A percentile compares a stretch with the other conserved stretches of the same genome.
Evolutionary conservation across 306 rosid species (phyloP).

Genomic region (Casuarina equisetifolia): DNA sequence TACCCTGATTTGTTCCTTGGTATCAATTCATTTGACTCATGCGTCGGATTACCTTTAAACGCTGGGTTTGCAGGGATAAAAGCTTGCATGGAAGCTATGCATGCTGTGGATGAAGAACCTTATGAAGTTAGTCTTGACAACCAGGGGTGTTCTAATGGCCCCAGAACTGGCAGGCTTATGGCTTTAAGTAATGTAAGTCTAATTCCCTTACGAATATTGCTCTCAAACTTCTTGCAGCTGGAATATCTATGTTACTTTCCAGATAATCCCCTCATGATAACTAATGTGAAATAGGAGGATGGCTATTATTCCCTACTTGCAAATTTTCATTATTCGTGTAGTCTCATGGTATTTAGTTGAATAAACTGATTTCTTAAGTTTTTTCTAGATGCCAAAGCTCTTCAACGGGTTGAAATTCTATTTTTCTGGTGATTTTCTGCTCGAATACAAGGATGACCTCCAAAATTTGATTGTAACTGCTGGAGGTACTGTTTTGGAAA

Average conservation of each 20-base stretch:
- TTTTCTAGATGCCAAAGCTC: conserved; percentile 66
- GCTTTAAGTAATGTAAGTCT: conserved; percentile 54
- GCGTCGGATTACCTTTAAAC: conserved; percentile 9
- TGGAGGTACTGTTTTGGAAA: conserved; percentile 60
- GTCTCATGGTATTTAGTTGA: not conserved
- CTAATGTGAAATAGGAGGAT: not conserved
- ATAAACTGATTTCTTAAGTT: conserved; percentile 17
- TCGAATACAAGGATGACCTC: conserved; percentile 59
- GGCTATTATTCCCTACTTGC: not conserved
- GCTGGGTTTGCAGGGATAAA: conserved; percentile 68
- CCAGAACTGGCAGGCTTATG: conserved; percentile 77
- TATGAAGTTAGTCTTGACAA: conserved; percentile 80
- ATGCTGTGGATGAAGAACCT: conserved; percentile 64
- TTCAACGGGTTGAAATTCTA: conserved; percentile 62
- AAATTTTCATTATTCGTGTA: not conserved
- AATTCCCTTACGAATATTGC: conserved; percentile 20
- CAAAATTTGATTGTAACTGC: conserved; percentile 62
- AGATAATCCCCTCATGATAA: conserved; percentile 11
- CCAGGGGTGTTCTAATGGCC: conserved; percentile 77
- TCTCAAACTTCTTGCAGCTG: conserved; percentile 21
- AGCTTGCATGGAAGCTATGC: conserved; percentile 58
- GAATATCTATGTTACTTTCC: conserved; percentile 15
- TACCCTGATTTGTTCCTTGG: conserved; percentile 10
- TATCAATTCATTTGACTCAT: not conserved
- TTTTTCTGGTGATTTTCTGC: conserved; percentile 67